Evolutionary conservation across 148 eudicot genomes (phyloP).

Genomic region (Vaccinium corymbosum): DNA sequence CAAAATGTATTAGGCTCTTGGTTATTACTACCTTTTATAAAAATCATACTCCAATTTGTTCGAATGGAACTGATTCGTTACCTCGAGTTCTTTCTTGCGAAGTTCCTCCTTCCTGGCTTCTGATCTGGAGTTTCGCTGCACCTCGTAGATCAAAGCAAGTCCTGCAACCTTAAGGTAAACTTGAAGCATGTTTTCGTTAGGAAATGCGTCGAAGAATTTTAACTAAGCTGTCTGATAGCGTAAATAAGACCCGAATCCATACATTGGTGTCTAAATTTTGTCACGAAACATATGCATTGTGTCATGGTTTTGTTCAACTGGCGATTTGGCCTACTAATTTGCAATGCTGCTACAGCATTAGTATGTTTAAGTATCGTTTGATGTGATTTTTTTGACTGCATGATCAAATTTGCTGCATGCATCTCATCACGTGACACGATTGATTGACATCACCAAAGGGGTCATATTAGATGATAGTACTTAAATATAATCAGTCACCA

Average conservation of each 20-base stretch:
- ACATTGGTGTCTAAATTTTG: too few species aligned
- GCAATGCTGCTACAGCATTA: neutral
- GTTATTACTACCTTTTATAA: neutral
- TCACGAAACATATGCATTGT: neutral
- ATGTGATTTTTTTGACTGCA: neutral
- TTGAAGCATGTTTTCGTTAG: neutral
- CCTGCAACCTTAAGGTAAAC: slow-evolving; percentile 63
- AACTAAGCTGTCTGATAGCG: neutral
- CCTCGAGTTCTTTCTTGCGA: slow-evolving; percentile 71
- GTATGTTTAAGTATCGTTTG: neutral
- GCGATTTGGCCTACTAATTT: neutral
- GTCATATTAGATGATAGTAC: too few species aligned
- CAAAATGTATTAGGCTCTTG: neutral
- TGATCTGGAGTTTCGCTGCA: slow-evolving; percentile 77
- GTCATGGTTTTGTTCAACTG: neutral
- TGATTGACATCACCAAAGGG: neutral
- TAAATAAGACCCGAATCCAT: neutral
- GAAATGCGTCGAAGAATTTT: neutral
- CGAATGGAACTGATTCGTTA: slow-evolving; percentile 16
- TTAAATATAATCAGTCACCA: too few species aligned
- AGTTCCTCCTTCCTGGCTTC: slow-evolving; percentile 85
- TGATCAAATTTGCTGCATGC: neutral
- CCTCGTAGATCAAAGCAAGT: slow-evolving; percentile 73
- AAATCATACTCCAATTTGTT: neutral
- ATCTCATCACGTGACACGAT: neutral